phyloP scores from a whole-genome alignment of 148 eudicot species.

The Persicaria maculosa region DNA sequence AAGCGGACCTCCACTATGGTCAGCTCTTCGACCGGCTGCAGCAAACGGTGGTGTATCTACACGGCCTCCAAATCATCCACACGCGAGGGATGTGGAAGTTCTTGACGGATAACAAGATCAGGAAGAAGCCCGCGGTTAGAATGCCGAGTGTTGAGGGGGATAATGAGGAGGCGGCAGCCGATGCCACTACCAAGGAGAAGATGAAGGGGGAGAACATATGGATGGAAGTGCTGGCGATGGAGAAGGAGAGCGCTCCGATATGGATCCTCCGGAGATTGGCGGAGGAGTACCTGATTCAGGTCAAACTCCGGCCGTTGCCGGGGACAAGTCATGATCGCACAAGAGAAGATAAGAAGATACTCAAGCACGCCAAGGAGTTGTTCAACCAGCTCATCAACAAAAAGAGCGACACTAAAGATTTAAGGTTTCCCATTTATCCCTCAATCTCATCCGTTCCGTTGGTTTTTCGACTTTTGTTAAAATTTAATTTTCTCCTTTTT shows the following conservation, averaged over 20 bases:
- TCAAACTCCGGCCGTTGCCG: slow-evolving; percentile 3
- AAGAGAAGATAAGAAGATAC: background rate
- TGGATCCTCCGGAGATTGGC: slow-evolving; percentile 4
- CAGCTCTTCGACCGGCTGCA: slow-evolving; percentile 7
- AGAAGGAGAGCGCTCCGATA: slow-evolving; percentile 4
- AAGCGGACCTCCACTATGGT: slow-evolving; percentile 6
- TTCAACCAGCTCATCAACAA: background rate
- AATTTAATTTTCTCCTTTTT: too few species aligned
- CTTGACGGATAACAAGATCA: background rate
- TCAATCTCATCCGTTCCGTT: too few species aligned
- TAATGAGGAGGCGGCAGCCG: too few species aligned
- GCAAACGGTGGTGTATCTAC: background rate
- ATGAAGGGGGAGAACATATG: slow-evolving; percentile 8
- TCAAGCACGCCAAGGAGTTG: slow-evolving; percentile 1
- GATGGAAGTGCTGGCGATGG: background rate
- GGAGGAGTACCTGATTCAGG: slow-evolving; percentile 1
- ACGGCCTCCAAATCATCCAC: slow-evolving; percentile 8
- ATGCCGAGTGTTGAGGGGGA: background rate
- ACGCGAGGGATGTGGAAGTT: slow-evolving; percentile 1
- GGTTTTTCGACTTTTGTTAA: too few species aligned
- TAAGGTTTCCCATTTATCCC: background rate
- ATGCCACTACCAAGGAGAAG: background rate
- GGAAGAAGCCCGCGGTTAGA: background rate
- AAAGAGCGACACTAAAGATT: background rate
- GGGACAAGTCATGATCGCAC: background rate